Evolutionary conservation across 2,329 filamentous ascomycete genomes (phyloP), one percentile per base, ranked within the genome.

Genomic region (Passalora sequoiae): DNA sequence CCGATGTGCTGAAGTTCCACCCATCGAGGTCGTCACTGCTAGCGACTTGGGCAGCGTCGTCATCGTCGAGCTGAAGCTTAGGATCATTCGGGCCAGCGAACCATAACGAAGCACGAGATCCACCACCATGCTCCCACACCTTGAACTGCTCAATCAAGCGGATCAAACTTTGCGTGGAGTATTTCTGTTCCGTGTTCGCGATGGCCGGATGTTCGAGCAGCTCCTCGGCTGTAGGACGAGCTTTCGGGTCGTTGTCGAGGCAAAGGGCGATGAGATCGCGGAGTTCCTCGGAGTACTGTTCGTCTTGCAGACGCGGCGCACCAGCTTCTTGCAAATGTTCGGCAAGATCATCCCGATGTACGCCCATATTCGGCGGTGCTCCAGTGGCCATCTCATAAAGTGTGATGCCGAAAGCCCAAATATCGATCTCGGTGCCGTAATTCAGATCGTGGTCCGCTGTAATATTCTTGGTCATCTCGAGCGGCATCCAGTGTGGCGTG

Each of bases 401-500:
- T 63, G 89, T 84, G 49, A 85, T 84, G 1, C 86, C 87, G 60
- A 87, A 89, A 2, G 86, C 85, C 86, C 87, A 92, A 38, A 89
- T 88, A 56, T 92, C 86, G 31, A 75, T 66, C 43, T 75, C 72
- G 5, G 63, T 69, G 8, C 72, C 70, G 53, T 75, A 75, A 3
- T 56, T 60, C 6, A 36, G 12, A 4, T 36, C 33, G n/a, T 20
- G 71, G 27, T 76, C 72, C 44, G 83, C 78, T 54, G 85, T 42
- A 19, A 54, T 15, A 15, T 41, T 27, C 62, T 61, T 44, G 55
- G 50, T 39, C 9, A 91, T 72, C 57, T 92, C 87, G 0, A 84
- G 85, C 0, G 87, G 84, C 86, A 92, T 89, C 84, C 86, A 92
- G 64, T 89, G 81, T 3, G 83, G 83, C 0, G 87, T 92, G 16